phyloP scores from a whole-genome alignment of 2,329 filamentous ascomycete species.

The Clonostachys rhizophaga region DNA sequence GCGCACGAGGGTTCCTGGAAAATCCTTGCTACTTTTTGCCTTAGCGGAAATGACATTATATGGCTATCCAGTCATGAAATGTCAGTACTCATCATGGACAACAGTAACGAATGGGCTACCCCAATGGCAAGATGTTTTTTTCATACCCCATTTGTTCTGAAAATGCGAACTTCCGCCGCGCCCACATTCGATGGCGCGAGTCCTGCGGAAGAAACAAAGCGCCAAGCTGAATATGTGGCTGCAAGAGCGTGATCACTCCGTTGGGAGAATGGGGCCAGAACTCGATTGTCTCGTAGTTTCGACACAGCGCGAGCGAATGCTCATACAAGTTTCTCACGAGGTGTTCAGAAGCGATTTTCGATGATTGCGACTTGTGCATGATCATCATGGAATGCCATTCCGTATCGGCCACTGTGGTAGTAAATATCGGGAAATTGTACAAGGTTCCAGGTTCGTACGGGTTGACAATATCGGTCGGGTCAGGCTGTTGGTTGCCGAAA shows the following conservation, averaged over 20 bases:
- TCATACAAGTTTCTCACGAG: conserved; percentile 48
- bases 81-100: background rate
- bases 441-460: conserved; percentile 68
- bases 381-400: conserved; percentile 77
- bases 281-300: conserved; percentile 75
- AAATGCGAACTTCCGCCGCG: conserved; percentile 70
- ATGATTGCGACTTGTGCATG: conserved; percentile 75
- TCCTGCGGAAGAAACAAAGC: conserved; percentile 78
- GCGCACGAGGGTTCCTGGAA: conserved; percentile 69
- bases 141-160: conserved; percentile 76
- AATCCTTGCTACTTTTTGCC: conserved; percentile 47
- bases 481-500: conserved; percentile 49
- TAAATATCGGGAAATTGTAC: conserved; percentile 65
- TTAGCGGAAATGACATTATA: background rate
- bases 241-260: conserved; percentile 67
- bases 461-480: conserved; percentile 65
- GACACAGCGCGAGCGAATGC: conserved; percentile 66
- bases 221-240: conserved; percentile 72
- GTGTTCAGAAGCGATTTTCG: conserved; percentile 46
- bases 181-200: conserved; percentile 69
- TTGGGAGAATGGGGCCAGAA: conserved; percentile 65
- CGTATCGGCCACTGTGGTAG: conserved; percentile 68
- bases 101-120: conserved; percentile 6
- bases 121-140: background rate
- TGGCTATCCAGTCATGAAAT: background rate